These are phyloP conservation scores for Primulina eburnea DNA, from an alignment of 257 asterid species.

Conservation along the genomic window DNA sequence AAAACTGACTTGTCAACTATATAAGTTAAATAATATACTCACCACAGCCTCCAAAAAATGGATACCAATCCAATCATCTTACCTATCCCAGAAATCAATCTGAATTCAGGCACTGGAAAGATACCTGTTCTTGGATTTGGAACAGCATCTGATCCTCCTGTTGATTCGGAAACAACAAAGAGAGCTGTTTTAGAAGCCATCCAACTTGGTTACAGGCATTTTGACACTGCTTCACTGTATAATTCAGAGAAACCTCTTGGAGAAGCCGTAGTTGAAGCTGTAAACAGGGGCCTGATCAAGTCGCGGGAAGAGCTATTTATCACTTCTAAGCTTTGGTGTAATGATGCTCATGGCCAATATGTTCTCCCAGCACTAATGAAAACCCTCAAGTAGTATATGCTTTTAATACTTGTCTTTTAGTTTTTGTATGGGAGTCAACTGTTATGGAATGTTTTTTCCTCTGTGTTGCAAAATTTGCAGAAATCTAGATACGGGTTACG, in stretches of 20 bases:
- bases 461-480: constrained; percentile 19
- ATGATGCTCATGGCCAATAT: constrained; percentile 50
- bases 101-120: constrained; percentile 34
- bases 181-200: constrained; percentile 49
- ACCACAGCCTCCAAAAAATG: not conserved
- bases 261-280: constrained; percentile 52
- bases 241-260: constrained; percentile 52
- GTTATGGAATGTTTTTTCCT: not conserved
- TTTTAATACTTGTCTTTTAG: not conserved
- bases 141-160: constrained; percentile 54
- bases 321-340: constrained; percentile 65
- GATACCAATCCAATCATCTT: not conserved
- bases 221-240: constrained; percentile 65
- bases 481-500: constrained; percentile 31
- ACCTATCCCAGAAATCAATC: constrained; percentile 28
- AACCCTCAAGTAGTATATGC: constrained; percentile 28
- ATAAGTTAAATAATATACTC: not conserved
- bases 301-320: constrained; percentile 51
- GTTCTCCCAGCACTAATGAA: constrained; percentile 44
- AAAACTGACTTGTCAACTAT: not conserved
- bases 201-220: constrained; percentile 56
- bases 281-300: constrained; percentile 32
- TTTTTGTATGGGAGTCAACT: not conserved
- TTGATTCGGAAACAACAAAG: constrained; percentile 37
- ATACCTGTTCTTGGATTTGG: constrained; percentile 59